Percentiles rank a stretch among this genome's conserved stretches.
These are phyloP conservation scores for Thelonectria discophora DNA, from an alignment of 2,329 filamentous ascomycete genomes.

Conservation along the genomic window DNA sequence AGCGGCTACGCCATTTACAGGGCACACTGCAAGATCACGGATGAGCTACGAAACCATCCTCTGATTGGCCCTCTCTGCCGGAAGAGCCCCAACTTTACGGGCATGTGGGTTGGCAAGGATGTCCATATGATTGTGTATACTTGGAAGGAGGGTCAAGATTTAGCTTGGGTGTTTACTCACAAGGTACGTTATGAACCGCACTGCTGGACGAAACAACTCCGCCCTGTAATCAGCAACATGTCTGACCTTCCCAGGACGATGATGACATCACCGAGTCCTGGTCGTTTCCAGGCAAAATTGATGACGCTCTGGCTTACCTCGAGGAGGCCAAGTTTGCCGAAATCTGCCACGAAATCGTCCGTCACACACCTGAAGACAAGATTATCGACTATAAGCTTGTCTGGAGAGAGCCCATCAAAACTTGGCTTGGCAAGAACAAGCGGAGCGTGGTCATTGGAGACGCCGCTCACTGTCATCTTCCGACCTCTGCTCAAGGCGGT, in stretches of 20 bases:
- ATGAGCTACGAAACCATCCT: slow-evolving; percentile 11
- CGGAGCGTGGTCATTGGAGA: slow-evolving; percentile 9
- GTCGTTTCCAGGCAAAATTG: not conserved
- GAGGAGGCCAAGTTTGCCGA: slow-evolving; percentile 15
- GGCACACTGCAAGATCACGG: slow-evolving; percentile 10
- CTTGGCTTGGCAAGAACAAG: slow-evolving; percentile 9
- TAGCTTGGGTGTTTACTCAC: slow-evolving; percentile 12
- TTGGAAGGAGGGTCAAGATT: slow-evolving; percentile 14
- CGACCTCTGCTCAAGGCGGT: slow-evolving; percentile 14
- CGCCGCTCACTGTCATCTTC: slow-evolving; percentile 18
- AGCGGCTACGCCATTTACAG: slow-evolving; percentile 20
- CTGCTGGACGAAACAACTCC: too few relatives aligned
- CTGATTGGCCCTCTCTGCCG: slow-evolving; percentile 1
- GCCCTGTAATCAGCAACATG: too few relatives aligned
- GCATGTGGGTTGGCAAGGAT: slow-evolving; percentile 17
- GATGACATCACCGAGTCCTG: slow-evolving; percentile 16
- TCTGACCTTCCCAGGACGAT: slow-evolving; percentile 1
- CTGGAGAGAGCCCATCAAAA: slow-evolving; percentile 16
- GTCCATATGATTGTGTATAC: slow-evolving; percentile 16
- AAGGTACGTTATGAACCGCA: not conserved
- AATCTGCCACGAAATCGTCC: slow-evolving; percentile 6
- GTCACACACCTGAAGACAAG: slow-evolving; percentile 4
- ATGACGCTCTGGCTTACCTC: slow-evolving; percentile 6
- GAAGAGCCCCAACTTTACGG: slow-evolving; percentile 2
- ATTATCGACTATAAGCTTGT: slow-evolving; percentile 18